Evolutionary conservation across 345 rosid genomes (phyloP).

Genomic region (Balakata baccata): DNA sequence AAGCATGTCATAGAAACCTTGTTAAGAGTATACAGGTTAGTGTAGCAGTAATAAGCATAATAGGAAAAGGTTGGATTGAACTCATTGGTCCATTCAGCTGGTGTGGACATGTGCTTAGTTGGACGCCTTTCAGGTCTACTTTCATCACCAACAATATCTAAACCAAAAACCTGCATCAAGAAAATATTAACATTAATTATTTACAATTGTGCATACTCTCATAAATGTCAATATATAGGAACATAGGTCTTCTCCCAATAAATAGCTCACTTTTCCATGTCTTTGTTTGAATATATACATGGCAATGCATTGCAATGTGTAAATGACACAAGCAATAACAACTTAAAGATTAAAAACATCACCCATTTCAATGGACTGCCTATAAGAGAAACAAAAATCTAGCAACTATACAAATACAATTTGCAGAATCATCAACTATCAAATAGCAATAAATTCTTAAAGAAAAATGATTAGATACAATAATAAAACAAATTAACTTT

Average conservation of each 20-base stretch:
- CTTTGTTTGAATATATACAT: not conserved
- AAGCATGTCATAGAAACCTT: slow-evolving; percentile 29
- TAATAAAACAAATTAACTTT: slow-evolving; percentile 6
- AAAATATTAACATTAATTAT: slow-evolving; percentile 16
- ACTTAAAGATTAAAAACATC: not conserved
- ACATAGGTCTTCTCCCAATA: not conserved
- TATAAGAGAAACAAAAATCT: not conserved
- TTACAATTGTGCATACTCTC: not conserved
- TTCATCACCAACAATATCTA: slow-evolving; percentile 61
- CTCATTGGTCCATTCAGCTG: slow-evolving; percentile 55
- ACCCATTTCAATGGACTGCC: not conserved
- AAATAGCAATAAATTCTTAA: not conserved
- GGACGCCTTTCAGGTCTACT: slow-evolving; percentile 61
- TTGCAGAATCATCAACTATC: not conserved
- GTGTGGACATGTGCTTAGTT: slow-evolving; percentile 56
- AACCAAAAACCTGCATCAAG: slow-evolving; percentile 49
- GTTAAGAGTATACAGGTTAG: slow-evolving; percentile 48
- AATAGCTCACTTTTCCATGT: not conserved
- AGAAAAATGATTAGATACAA: not conserved
- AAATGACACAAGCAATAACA: not conserved
- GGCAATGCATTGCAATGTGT: not conserved
- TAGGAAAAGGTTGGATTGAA: slow-evolving; percentile 57
- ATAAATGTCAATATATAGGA: not conserved
- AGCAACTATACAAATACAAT: not conserved
- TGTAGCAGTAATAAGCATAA: slow-evolving; percentile 57